These are phyloP conservation scores for Neurospora sp. DNA, from an alignment of 2,329 filamentous ascomycete species.

Conservation along the genomic window DNA sequence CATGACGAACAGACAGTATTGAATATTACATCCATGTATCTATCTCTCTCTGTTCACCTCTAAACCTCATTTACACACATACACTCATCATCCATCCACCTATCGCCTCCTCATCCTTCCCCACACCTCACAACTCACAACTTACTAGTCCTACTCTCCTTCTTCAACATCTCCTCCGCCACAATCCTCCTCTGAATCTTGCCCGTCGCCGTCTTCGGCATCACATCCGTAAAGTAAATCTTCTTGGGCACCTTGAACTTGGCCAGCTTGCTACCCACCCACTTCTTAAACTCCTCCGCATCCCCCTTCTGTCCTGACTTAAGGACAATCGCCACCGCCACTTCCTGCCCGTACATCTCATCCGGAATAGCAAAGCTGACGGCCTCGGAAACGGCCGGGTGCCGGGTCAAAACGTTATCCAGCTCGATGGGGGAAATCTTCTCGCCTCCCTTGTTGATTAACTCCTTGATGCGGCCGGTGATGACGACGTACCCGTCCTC, in stretches of 20 bases:
- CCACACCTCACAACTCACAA: constrained; percentile 27
- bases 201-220: constrained; percentile 88
- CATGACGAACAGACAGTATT: too few relatives aligned
- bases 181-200: constrained; percentile 82
- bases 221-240: constrained; percentile 72
- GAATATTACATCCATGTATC: too few relatives aligned
- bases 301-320: constrained; percentile 42
- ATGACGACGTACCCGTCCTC: constrained; percentile 75
- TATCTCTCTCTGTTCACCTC: neutral
- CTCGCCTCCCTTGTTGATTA: constrained; percentile 85
- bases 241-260: constrained; percentile 84
- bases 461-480: constrained; percentile 85
- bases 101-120: too few relatives aligned
- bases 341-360: constrained; percentile 74
- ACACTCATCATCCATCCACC: too few relatives aligned
- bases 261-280: constrained; percentile 59
- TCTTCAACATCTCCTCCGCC: constrained; percentile 75
- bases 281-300: constrained; percentile 54
- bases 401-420: constrained; percentile 69
- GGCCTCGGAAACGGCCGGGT: constrained; percentile 65
- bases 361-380: constrained; percentile 78
- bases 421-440: constrained; percentile 85
- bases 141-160: constrained; percentile 44
- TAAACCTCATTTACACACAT: neutral
- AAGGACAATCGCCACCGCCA: constrained; percentile 68